These are phyloP conservation scores for Candida adriatica DNA, from an alignment of 805 yeast genomes.

Conservation along the genomic window DNA sequence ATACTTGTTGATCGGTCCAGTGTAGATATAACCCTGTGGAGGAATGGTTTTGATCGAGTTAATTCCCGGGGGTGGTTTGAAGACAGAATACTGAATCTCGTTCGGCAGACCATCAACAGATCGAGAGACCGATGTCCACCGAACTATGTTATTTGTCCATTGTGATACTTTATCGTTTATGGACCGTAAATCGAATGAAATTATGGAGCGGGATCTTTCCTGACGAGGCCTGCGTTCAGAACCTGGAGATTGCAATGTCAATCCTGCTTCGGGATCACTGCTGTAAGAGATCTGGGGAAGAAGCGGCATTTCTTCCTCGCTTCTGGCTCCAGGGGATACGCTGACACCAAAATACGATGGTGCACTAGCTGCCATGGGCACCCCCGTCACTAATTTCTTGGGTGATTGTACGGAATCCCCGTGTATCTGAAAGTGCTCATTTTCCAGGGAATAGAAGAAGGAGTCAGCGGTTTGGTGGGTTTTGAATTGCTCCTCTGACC, in stretches of 20 bases:
- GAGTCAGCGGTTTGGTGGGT: too few relatives aligned
- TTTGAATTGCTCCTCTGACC: background rate
- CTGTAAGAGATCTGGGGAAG: background rate
- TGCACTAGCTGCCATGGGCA: conserved; percentile 9
- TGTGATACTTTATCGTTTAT: conserved; percentile 19
- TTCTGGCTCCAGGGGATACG: background rate
- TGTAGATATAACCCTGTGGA: conserved; percentile 20
- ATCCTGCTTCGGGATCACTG: conserved; percentile 1
- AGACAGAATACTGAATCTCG: conserved; percentile 52
- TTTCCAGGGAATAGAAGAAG: background rate
- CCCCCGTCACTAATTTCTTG: conserved; percentile 5
- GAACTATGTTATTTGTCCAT: conserved; percentile 24
- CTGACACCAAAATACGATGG: conserved; percentile 4
- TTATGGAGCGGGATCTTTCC: conserved; percentile 17
- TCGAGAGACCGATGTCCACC: conserved; percentile 21
- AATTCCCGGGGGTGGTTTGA: conserved; percentile 33
- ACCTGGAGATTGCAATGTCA: conserved; percentile 2
- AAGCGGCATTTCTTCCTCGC: background rate
- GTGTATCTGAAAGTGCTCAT: conserved; percentile 2
- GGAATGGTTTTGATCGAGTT: conserved; percentile 25
- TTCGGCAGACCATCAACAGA: conserved; percentile 21
- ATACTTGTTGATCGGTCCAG: conserved; percentile 23
- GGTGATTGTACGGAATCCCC: conserved; percentile 1
- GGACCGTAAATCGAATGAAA: conserved; percentile 19
- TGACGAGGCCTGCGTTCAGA: conserved; percentile 1